Evolutionary conservation across 2,329 filamentous ascomycete genomes (phyloP), one percentile per base, ranked within the genome.

Genomic region (Sporothrix dimorphospora): DNA sequence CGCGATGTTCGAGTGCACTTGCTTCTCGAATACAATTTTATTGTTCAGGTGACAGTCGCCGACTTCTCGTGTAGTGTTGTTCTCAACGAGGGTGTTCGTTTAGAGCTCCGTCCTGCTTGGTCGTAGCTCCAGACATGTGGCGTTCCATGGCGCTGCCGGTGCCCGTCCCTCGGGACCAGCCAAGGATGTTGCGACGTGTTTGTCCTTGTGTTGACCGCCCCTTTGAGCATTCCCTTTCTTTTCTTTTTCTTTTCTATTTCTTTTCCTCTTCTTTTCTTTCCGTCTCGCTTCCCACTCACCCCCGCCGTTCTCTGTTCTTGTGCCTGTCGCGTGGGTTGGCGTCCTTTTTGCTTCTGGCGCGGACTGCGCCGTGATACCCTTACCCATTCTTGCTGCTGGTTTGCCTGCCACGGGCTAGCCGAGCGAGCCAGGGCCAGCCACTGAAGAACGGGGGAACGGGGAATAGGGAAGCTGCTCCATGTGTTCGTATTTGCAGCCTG

Each of bases 261-360:
- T 34, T 9, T 65, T 40, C 5, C 11, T 24, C 24, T 24, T 30
- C 40, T 45, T 27, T 30, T 66, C 34, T 40, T 21, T 63, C 30
- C 5, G 38, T 19, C 30, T 8, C 16, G 16, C 30, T 34, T 30
- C 16, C 27, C 55, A 55, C 51, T 12, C 51, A 30, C 4, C 24
- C 51, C 57, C 34, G 30, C 30, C 34, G 34, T 61, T 61, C 55
- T 61, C 34, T 19, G n/a, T 27, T 47, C 21, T 27, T 45, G 24
- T 65, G 21, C 38, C 3, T 66, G 40, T 67, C 63, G 63, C 63
- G 42, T 49, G 63, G 38, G 16, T 24, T 66, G 24, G 61, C 61
- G 40, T 47, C 34, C 21, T 47, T 47, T 45, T 47, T 16, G 9
- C 27, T 6, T 34, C 38, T 63, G 57, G 24, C 45, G 21, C 61